Base-by-base conservation (phyloP, 2,329 filamentous ascomycete genomes). In the Nothophoma quercina region DNA sequence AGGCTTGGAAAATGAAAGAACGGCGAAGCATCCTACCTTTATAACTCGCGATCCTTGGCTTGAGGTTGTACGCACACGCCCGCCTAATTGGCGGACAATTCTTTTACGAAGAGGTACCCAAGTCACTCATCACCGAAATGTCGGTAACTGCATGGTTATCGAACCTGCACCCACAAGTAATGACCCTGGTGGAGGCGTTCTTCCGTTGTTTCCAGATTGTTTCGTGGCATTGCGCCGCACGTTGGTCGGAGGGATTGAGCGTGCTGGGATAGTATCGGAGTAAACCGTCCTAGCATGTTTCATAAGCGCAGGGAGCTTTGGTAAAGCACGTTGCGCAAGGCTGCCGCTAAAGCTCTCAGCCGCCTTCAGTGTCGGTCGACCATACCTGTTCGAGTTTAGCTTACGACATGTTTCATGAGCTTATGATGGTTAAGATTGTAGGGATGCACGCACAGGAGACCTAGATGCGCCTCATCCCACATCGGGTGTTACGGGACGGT, bases 1-100 rank as follows among this genome's bases (percentile, higher is more conserved):
- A 84, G 39, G 51, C 44, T 49, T 55, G 39, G 35, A 34, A 13
- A 49, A 5, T 26, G 32, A n/a, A 44, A 35, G 32, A 44, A 43
- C 16, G 33, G 43, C 43, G 28, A 29, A 33, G n/a, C 33, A 25
- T 39, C 36, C 16, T 22, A 36, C 40, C 43, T 58, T 58, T 60
- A 58, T 63, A 61, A 51, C 32, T 51, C 16, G 34, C 21, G 42
- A 53, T 51, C 16, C 46, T 45, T 45, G 46, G 40, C 42, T 41
- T 46, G 47, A 48, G 45, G 55, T 48, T 45, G 44, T 45, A 44
- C 25, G 29, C 25, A 41, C 38, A 50, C 29, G 18, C 43, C 57
- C 15, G 46, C 26, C 21, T 44, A 45, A 54, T 56, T 55, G 51
- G 50, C 49, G 51, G 51, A 41, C 34, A 49, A 44, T 51, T 55